Base-by-base conservation (phyloP, 2,329 filamentous ascomycete genomes). In the Fusarium poae region DNA sequence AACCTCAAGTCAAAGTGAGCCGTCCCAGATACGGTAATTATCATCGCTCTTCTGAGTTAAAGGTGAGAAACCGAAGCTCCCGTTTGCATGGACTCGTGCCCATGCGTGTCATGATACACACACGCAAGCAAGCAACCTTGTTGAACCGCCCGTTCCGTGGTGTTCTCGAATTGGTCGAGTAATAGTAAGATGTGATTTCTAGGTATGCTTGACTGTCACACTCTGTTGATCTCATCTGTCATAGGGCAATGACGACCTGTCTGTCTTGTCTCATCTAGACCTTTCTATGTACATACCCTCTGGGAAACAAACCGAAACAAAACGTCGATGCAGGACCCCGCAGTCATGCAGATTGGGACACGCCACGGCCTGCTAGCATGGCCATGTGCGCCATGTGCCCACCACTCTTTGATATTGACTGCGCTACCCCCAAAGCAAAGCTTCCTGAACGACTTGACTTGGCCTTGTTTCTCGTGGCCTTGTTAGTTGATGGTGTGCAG, bases 311-410 rank as follows among this genome's bases (percentile, higher is more conserved):
- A 57, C 63, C 39, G 21, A 59, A 57, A 63, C 60, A n/a, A 64
- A 64, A 58, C 51, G 68, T 70, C 67, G 72, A 71, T 72, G 67
- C 71, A 72, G 63, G 57, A 50, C 70, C 62, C 72, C 72, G 54
- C 72, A 65, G 53, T 54, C 52, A 65, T 67, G 67, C 62, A 72
- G 62, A 40, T 37, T 37, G n/a, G 45, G 37, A 53, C 63, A 39
- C 48, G 48, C 48, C 32, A 39, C 34, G 48, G 23, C 34, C 34
- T 50, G n/a, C 48, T 50, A 50, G 48, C 54, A 65, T 62, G 70
- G 50, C 57, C 72, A 74, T 74, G 72, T 74, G 71, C 64, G 32
- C 48, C 57, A 53, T 62, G 40, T 39, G 30, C 48, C 58, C 58
- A 62, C 57, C 61, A 58, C 56, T 51, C 27, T 44, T 46, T 56